Evolutionary conservation across 2,329 filamentous ascomycete species (phyloP).

Genomic region (Lasiodiplodia hormozganensis): DNA sequence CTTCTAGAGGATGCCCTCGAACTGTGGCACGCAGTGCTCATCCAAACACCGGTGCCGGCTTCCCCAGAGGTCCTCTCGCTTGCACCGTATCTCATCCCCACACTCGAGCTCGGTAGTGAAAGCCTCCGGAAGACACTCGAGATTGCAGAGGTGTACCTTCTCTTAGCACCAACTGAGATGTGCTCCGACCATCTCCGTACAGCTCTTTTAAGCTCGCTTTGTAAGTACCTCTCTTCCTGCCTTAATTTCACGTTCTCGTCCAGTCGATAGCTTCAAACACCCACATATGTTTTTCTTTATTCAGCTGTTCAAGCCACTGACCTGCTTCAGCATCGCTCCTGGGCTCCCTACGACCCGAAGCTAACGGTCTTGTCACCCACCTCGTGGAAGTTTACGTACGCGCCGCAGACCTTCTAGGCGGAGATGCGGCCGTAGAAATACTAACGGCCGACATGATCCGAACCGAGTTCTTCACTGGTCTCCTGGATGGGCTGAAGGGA

Average conservation of each 20-base stretch:
- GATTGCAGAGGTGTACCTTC: conserved; percentile 57
- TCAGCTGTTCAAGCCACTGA: background rate
- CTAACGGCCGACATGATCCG: conserved; percentile 62
- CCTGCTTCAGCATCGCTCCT: conserved; percentile 49
- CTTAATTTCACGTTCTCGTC: background rate
- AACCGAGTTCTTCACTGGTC: conserved; percentile 63
- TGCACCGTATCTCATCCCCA: conserved; percentile 53
- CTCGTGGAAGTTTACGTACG: conserved; percentile 57
- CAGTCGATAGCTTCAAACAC: too few species aligned
- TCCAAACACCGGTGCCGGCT: conserved; percentile 59
- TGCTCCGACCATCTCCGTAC: conserved; percentile 51
- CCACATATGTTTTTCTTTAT: too few species aligned
- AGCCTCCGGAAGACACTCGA: conserved; percentile 56
- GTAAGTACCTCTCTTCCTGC: conserved; percentile 1
- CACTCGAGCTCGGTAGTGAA: conserved; percentile 58
- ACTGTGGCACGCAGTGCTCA: conserved; percentile 80
- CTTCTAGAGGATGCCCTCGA: conserved; percentile 92
- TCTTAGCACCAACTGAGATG: conserved; percentile 56
- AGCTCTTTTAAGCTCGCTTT: conserved; percentile 43
- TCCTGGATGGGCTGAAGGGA: conserved; percentile 52
- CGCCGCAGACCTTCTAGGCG: conserved; percentile 58
- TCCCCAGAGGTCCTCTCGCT: conserved; percentile 52
- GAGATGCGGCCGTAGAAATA: conserved; percentile 60
- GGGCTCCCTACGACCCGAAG: conserved; percentile 55
- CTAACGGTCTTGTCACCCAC: conserved; percentile 55